Base-by-base conservation (phyloP, 2,329 filamentous ascomycete genomes). In the Ophiostoma sp. region DNA sequence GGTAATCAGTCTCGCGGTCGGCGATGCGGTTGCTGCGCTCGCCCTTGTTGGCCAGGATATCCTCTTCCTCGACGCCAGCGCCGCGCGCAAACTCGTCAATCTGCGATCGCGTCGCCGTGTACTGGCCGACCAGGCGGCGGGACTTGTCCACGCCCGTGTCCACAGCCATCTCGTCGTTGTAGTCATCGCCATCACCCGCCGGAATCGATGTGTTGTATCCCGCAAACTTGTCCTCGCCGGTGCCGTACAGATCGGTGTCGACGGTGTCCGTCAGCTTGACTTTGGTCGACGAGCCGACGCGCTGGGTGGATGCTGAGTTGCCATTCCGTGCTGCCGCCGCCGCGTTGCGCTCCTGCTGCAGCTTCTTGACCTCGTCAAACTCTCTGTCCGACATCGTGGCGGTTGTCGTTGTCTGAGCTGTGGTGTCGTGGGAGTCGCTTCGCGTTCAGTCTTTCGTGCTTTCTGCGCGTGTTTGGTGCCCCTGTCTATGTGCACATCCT, bases 1-100 rank as follows among this genome's bases (percentile, higher is more conserved):
- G 97, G 81, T 99, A 99, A 80, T 98, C 95, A 76, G 94, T 97
- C 85, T 98, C 95, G 79, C 96, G 92, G 80, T 97, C 95, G 75
- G 91, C 87, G 80, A 99, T 98, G 78, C 95, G 91, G 73, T 92
- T 94, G 81, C 94, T 93, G 83, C 95, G 93, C 85, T 98, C 96
- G 77, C 89, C 88, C 77, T 91, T 90, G 61, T 92, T 93, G 69
- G 94, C 87, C 75, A 99, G 86, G 7, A 95, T 91, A 79, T 99
- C 97, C 74, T 95, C 94, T 83, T 98, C 95, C 81, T 97, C 95
- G 33, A 95, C 93, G 59, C 93, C 95, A 75, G 88, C 87, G 72
- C 95, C 95, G 71, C 89, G 90, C 31, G 95, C 91, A 83, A 97
- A 97, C 83, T 99, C 96, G 80, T 97, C 93, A 80, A 99, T 95